Conservation (phyloP, 2,329 filamentous ascomycete species). For the Coniosporium tulheliwenetii region DNA sequence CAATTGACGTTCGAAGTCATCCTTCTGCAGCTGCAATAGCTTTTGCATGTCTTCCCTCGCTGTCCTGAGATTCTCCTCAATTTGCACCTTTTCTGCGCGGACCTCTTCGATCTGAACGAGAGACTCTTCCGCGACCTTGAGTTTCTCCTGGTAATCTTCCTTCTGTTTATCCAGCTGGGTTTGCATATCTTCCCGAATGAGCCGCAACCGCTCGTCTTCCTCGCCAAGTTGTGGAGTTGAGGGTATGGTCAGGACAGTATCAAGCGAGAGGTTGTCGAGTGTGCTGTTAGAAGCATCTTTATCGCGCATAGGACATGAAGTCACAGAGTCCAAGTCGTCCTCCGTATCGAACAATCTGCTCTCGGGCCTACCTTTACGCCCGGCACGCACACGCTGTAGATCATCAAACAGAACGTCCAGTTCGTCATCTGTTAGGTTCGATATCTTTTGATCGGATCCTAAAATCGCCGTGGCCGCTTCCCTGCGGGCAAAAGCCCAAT, state of each 20-base stretch:
- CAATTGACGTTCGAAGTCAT: constrained; percentile 70
- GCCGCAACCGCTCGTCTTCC: constrained; percentile 59
- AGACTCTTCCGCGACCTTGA: constrained; percentile 59
- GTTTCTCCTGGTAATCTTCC: constrained; percentile 63
- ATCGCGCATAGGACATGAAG: constrained; percentile 75
- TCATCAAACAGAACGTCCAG: constrained; percentile 88
- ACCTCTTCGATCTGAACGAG: constrained; percentile 73
- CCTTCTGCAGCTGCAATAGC: constrained; percentile 68
- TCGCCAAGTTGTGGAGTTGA: constrained; percentile 74
- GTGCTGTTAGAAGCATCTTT: constrained; percentile 94
- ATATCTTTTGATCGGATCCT: constrained; percentile 81
- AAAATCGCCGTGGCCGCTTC: constrained; percentile 88
- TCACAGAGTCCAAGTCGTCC: constrained; percentile 79
- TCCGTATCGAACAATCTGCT: constrained; percentile 43
- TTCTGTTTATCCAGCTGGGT: constrained; percentile 68
- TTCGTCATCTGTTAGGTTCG: constrained; percentile 82
- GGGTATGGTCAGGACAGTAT: constrained; percentile 86
- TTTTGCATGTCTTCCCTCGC: constrained; percentile 82
- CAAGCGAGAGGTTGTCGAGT: constrained; percentile 87
- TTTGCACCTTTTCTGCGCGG: constrained; percentile 63
- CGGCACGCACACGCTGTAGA: constrained; percentile 74
- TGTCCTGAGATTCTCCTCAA: constrained; percentile 65
- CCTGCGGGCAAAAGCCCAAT: constrained; percentile 85
- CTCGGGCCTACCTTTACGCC: constrained; percentile 53
- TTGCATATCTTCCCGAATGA: constrained; percentile 72